Conservation (phyloP, 331 rosid genomes). For the Rhamnella rubrinervis region DNA sequence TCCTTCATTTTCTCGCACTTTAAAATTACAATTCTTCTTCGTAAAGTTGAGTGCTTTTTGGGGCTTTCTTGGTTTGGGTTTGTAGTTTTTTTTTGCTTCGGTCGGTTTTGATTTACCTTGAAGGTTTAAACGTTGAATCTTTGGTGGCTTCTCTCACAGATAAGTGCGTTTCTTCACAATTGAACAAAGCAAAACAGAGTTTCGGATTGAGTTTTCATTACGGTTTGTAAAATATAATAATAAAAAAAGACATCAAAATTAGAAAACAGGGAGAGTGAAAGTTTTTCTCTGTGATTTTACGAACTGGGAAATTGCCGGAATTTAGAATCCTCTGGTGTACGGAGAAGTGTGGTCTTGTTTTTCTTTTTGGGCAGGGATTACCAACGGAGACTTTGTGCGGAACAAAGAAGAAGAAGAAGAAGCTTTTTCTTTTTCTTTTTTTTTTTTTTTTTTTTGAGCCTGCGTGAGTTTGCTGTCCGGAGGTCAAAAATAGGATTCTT, state of each 20-base stretch:
- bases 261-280: background rate
- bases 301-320: constrained; percentile 22
- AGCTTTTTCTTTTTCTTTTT: constrained; percentile 9
- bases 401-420: constrained; percentile 6
- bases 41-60: constrained; percentile 5
- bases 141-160: constrained; percentile 17
- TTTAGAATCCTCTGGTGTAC: constrained; percentile 18
- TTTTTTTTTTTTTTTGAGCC: constrained; percentile 16
- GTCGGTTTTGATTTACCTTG: constrained; percentile 32
- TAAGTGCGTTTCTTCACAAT: constrained; percentile 26
- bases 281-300: constrained; percentile 11
- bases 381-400: constrained; percentile 36
- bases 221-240: constrained; percentile 31
- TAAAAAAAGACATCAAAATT: background rate
- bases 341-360: constrained; percentile 25
- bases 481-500: constrained; percentile 55
- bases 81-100: constrained; percentile 10
- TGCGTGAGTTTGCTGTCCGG: constrained; percentile 47
- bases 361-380: constrained; percentile 29
- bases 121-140: constrained; percentile 35
- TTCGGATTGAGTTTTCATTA: constrained; percentile 51
- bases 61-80: too few species aligned
- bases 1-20: background rate
- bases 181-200: constrained; percentile 23
- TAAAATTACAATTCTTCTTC: background rate